A percentile compares a stretch with the other conserved stretches of the same genome.
Evolutionary conservation across 352 stramenopile species (phyloP).

Genomic region (Pythium phragmiticola): DNA sequence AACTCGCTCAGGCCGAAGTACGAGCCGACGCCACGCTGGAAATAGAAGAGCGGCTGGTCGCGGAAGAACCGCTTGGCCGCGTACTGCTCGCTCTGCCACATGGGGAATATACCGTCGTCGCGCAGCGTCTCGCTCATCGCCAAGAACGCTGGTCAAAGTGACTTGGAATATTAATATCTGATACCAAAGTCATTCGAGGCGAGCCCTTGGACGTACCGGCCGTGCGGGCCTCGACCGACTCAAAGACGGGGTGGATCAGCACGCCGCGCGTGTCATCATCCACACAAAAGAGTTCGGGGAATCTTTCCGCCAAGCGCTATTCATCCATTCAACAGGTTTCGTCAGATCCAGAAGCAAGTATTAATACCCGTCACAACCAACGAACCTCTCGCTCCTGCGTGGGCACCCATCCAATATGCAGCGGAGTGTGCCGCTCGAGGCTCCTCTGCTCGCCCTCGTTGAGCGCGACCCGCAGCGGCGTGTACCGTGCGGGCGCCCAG

Average conservation of each 20-base stretch:
- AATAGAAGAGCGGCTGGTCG: conserved; percentile 51
- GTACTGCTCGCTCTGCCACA: conserved; percentile 69
- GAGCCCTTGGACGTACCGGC: conserved; percentile 1
- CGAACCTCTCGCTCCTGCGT: conserved; percentile 31
- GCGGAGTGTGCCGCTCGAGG: not conserved
- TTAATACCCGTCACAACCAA: not conserved
- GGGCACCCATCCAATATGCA: conserved; percentile 26
- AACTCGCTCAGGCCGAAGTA: conserved; percentile 68
- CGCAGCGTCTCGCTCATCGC: conserved; percentile 42
- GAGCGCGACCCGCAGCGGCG: conserved; percentile 51
- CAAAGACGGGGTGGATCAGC: conserved; percentile 16
- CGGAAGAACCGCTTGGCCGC: conserved; percentile 46
- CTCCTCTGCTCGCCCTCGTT: conserved; percentile 16
- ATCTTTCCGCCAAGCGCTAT: conserved; percentile 6
- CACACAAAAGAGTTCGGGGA: conserved; percentile 21
- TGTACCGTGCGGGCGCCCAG: conserved; percentile 46
- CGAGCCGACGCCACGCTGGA: conserved; percentile 57
- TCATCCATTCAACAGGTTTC: not conserved
- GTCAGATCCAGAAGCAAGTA: not conserved
- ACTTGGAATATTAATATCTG: not conserved
- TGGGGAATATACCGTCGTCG: conserved; percentile 42
- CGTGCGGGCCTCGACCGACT: conserved; percentile 19
- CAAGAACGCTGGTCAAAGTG: conserved; percentile 36
- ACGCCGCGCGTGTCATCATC: conserved; percentile 7
- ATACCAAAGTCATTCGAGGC: not conserved